Evolutionary conservation across 2,329 filamentous ascomycete genomes (phyloP).

Genomic region (Xylariales sp.): DNA sequence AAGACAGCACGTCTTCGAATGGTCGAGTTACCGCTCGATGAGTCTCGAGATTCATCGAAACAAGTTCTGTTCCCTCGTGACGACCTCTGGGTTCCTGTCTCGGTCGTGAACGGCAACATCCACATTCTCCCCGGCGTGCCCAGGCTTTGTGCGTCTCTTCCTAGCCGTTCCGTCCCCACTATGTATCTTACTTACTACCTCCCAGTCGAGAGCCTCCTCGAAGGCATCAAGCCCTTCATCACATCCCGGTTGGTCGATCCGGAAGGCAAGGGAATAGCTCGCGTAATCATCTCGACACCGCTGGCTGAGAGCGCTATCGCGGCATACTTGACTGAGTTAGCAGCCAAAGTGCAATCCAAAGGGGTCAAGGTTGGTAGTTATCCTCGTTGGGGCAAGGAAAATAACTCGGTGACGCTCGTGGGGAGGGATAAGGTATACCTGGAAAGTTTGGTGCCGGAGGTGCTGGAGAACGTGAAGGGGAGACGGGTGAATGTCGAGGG

Average conservation of each 20-base stretch:
- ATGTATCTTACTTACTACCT: not conserved
- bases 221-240: slow-evolving; percentile 68
- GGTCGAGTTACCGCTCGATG: slow-evolving; percentile 79
- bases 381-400: slow-evolving; percentile 81
- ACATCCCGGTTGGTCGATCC: slow-evolving; percentile 70
- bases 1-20: slow-evolving; percentile 83
- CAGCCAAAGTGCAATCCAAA: slow-evolving; percentile 64
- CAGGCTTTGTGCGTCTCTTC: slow-evolving; percentile 55
- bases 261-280: slow-evolving; percentile 72
- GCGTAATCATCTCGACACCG: slow-evolving; percentile 83
- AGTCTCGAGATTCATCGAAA: slow-evolving; percentile 55
- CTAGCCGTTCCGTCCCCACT: not conserved
- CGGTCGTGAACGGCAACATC: slow-evolving; percentile 85
- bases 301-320: slow-evolving; percentile 82
- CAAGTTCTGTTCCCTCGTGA: slow-evolving; percentile 78
- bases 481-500: slow-evolving; percentile 66
- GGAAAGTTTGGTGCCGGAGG: slow-evolving; percentile 73
- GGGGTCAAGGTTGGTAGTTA: slow-evolving; percentile 95
- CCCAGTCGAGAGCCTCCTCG: slow-evolving; percentile 67
- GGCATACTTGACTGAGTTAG: slow-evolving; percentile 74
- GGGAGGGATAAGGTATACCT: slow-evolving; percentile 70
- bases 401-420: slow-evolving; percentile 88
- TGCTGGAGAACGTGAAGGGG: slow-evolving; percentile 72
- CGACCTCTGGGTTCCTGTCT: slow-evolving; percentile 85
- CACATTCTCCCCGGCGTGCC: slow-evolving; percentile 92